Evolutionary conservation across 768 basidiomycete species (phyloP), one percentile per base, ranked within the genome.

Genomic region (Pulveroboletus sp.): DNA sequence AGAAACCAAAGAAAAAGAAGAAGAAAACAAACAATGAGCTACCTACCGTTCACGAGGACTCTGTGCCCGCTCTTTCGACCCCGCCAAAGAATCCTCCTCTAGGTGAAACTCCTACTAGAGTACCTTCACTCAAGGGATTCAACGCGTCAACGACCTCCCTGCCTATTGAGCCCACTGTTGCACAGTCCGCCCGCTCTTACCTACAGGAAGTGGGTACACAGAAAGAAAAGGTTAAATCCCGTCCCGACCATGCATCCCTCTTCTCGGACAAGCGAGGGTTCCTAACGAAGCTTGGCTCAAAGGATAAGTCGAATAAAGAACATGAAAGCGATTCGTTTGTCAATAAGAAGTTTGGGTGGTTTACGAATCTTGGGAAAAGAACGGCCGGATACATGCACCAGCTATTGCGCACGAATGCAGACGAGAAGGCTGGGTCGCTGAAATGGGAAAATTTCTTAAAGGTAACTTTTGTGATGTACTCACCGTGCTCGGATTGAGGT

Each of bases 401-500:
- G 62, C 66, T 90, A 7, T 60, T 90, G 49, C 71, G 72, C 34
- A 79, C 79, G 7, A 67, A 75, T 31, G 74, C 78, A 24, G 80
- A 82, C 45, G 76, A 80, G 41, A 80, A 74, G 49, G 69, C 75
- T 50, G 83, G 82, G 6, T 62, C 79, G 19, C 81, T 92, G 83
- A 84, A 84, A 51, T 90, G 90, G 90, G 85, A 90, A 31, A 70
- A 79, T 48, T 89, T 92, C 62, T 61, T 90, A 29, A 85, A 81
- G 73, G 90, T 86, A 48, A 41, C 68, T 45, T 25, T 35, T 19
- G 38, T 11, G 6, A 9, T 19, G 29, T 29, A 33, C 36, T 8
- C 25, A 21, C 32, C 2, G 21, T 32, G 27, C 33, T 24, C 32
- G 33, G 25, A 39, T 47, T 9, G 34, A 45, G 33, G 34, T 47